Percentiles rank a stretch among this genome's conserved stretches.
Evolutionary conservation across 2,329 filamentous ascomycete genomes (phyloP).

Genomic region (Claviceps pusilla): DNA sequence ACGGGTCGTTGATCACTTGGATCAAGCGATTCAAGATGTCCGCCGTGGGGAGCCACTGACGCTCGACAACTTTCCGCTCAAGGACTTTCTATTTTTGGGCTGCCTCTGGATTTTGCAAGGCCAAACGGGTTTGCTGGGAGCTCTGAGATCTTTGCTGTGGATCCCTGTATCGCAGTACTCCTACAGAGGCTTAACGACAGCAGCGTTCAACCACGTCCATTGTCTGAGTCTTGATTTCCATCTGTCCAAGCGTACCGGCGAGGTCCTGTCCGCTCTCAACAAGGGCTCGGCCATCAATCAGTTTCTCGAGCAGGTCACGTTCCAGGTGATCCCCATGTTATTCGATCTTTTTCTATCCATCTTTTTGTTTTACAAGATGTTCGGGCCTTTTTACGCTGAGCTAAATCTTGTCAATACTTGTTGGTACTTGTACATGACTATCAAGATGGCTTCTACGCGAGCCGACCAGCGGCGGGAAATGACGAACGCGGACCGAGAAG

Average conservation of each 20-base stretch:
- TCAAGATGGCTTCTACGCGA: conserved; percentile 87
- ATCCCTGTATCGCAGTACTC: conserved; percentile 95
- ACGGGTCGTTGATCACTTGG: conserved; percentile 60
- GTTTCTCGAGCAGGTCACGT: conserved; percentile 91
- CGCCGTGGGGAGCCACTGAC: conserved; percentile 21
- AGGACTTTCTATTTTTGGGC: conserved; percentile 29
- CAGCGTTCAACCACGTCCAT: conserved; percentile 95
- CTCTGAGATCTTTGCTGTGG: conserved; percentile 72
- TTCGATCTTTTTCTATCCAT: conserved; percentile 79
- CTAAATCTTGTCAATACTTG: conserved; percentile 85
- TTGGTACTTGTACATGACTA: conserved; percentile 90
- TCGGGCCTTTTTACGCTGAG: conserved; percentile 63
- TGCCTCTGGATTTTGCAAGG: conserved; percentile 77
- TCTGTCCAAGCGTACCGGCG: conserved; percentile 87
- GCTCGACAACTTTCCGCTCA: conserved; percentile 20
- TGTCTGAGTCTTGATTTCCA: conserved; percentile 92
- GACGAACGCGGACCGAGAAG: conserved; percentile 87
- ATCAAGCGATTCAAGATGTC: conserved; percentile 34
- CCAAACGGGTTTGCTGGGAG: conserved; percentile 73
- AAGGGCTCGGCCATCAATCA: conserved; percentile 94
- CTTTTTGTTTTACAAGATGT: conserved; percentile 50
- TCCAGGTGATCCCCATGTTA: conserved; percentile 89
- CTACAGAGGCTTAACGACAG: conserved; percentile 83
- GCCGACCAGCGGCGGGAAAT: conserved; percentile 83
- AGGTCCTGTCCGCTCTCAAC: conserved; percentile 87